Percentiles rank a stretch among this genome's conserved stretches.
phyloP scores from a whole-genome alignment of 2,329 filamentous ascomycete species.

The Calonectria leucothoes region DNA sequence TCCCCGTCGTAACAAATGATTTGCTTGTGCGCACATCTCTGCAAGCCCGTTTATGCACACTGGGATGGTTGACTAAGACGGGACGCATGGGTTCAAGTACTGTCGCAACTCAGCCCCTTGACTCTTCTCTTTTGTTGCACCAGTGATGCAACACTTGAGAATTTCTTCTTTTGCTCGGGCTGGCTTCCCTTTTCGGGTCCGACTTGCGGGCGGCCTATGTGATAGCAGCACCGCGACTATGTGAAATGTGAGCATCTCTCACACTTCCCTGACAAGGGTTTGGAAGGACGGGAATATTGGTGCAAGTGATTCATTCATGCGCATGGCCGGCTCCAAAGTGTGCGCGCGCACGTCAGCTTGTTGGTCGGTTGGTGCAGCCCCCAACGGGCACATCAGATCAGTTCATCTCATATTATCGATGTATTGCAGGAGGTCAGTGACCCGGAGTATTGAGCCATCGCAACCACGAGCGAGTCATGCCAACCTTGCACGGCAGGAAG shows the following conservation, averaged over 20 bases:
- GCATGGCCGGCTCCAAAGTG: neutral
- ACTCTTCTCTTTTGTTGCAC: neutral
- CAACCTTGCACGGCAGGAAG: neutral
- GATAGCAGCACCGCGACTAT: neutral
- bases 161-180: neutral
- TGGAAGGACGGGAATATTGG: slow-evolving; percentile 1
- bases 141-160: slow-evolving; percentile 14
- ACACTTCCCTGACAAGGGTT: neutral
- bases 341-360: neutral
- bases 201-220: neutral
- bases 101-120: slow-evolving; percentile 9
- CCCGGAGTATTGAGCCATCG: neutral
- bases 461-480: neutral
- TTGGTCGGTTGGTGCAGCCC: neutral
- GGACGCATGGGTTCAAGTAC: slow-evolving; percentile 3
- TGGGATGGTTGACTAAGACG: neutral
- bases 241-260: neutral
- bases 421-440: slow-evolving; percentile 1
- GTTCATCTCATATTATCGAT: neutral
- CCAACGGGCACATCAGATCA: neutral
- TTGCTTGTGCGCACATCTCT: neutral
- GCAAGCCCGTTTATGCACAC: neutral
- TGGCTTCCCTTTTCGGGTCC: neutral
- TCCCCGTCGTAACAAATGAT: neutral
- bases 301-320: neutral